Evolutionary conservation across 2,329 filamentous ascomycete species (phyloP), one percentile per base, ranked within the genome.

Genomic region (Penicillium sp.): DNA sequence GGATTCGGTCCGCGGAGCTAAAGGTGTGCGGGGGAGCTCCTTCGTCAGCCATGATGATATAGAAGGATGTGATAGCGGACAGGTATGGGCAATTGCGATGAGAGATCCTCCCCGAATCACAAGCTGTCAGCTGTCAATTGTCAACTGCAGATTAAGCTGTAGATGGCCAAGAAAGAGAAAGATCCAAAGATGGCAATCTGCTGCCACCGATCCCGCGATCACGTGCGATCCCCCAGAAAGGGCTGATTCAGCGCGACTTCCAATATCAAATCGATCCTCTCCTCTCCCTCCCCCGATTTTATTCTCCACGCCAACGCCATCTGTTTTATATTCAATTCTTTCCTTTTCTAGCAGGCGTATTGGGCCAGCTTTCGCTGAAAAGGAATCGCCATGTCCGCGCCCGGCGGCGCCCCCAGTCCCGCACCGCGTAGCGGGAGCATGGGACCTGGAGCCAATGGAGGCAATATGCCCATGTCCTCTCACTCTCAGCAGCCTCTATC

Each of bases 1-100:
- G 81, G 60, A 96, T 91, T 60, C 89, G 90, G 70, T 95, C 89
- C 36, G 88, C 83, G 29, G 88, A 83, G 9, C 86, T 89, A 62
- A 92, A 89, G n/a, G 64, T 67, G 37, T 69, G 60, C 48, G 71
- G 62, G 7, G 67, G 55, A 44, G 68, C 59, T 26, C 61, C 48
- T 29, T 51, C 36, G 26, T 66, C 62, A 6, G 58, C 33, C 69
- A 71, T 71, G 21, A 29, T 58, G 48, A 6, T 19, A 14, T n/a
- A 9, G 14, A 39, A 19, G 5, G n/a, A 36, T 24, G 23, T 2
- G 4, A 26, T 9, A 29, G 13, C 9, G 7, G 21, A 42, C 8
- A 14, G 26, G 11, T 29, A n/a, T n/a, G n/a, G n/a, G n/a, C n/a
- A n/a, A n/a, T n/a, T n/a, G n/a, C n/a, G n/a, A n/a, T n/a, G n/a